Conservation (phyloP, 805 yeast species). For the Spathaspora boniae region DNA sequence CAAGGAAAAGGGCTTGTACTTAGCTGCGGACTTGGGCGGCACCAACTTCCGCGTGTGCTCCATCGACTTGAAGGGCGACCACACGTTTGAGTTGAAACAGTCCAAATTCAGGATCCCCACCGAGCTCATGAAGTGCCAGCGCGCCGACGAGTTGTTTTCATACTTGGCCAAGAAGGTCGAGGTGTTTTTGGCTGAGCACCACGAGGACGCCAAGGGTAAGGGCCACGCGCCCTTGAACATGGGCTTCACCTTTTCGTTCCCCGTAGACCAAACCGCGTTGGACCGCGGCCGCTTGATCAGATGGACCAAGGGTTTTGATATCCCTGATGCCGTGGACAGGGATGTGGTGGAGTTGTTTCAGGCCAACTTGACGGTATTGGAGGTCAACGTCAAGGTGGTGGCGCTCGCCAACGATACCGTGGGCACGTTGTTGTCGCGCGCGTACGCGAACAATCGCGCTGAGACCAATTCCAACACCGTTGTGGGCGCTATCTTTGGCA, state of each 20-base stretch:
- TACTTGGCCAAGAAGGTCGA: conserved; percentile 72
- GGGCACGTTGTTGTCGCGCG: conserved; percentile 86
- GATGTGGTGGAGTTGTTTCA: conserved; percentile 80
- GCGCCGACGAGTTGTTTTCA: conserved; percentile 64
- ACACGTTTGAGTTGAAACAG: conserved; percentile 75
- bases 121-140: conserved; percentile 63
- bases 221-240: conserved; percentile 47
- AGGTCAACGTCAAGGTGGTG: conserved; percentile 66
- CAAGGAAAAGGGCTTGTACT: conserved; percentile 70
- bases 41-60: conserved; percentile 95
- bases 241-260: conserved; percentile 95
- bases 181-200: conserved; percentile 64
- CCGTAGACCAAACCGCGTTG: conserved; percentile 81
- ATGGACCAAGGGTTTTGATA: conserved; percentile 95
- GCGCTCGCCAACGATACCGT: conserved; percentile 96
- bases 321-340: conserved; percentile 78
- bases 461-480: conserved; percentile 71
- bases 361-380: conserved; percentile 54
- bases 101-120: conserved; percentile 75
- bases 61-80: conserved; percentile 69
- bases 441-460: conserved; percentile 65
- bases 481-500: conserved; percentile 91
- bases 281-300: conserved; percentile 78
- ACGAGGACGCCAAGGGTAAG: conserved; percentile 38
- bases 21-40: conserved; percentile 96